Evolutionary conservation across 1,284 basidiomycete genomes (phyloP).

Genomic region (Amylostereum areolatum): DNA sequence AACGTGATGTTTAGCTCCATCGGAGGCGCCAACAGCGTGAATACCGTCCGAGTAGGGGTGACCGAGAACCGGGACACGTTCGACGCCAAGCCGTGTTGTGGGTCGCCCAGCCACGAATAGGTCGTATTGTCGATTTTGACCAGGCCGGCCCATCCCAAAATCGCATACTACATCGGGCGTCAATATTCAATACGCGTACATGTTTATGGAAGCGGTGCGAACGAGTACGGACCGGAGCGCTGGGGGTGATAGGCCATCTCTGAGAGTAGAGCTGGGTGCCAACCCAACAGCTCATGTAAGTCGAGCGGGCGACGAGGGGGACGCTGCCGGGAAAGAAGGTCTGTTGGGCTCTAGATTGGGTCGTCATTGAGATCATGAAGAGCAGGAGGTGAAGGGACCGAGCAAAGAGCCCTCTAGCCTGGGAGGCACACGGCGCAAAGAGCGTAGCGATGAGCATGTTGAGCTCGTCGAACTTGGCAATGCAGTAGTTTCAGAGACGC

Average conservation of each 20-base stretch:
- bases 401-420: no score
- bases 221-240: conserved; percentile 2
- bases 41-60: conserved; percentile 11
- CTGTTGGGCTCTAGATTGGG: no score
- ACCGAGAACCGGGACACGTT: conserved; percentile 3
- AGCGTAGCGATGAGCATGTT: no score
- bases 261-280: background rate
- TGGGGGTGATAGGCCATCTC: conserved; percentile 7
- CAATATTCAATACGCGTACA: background rate
- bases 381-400: background rate
- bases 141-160: background rate
- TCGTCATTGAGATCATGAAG: no score
- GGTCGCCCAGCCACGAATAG: conserved; percentile 9
- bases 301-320: background rate
- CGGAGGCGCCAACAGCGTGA: conserved; percentile 12
- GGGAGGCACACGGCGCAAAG: no score
- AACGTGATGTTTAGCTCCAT: conserved; percentile 10
- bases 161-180: background rate
- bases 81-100: background rate
- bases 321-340: background rate
- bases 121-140: background rate
- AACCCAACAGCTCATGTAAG: background rate
- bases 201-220: background rate
- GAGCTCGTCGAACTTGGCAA: no score
- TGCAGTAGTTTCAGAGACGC: no score